phyloP scores from a whole-genome alignment of 1,284 basidiomycete species.

The Ganoderma multipileum region DNA sequence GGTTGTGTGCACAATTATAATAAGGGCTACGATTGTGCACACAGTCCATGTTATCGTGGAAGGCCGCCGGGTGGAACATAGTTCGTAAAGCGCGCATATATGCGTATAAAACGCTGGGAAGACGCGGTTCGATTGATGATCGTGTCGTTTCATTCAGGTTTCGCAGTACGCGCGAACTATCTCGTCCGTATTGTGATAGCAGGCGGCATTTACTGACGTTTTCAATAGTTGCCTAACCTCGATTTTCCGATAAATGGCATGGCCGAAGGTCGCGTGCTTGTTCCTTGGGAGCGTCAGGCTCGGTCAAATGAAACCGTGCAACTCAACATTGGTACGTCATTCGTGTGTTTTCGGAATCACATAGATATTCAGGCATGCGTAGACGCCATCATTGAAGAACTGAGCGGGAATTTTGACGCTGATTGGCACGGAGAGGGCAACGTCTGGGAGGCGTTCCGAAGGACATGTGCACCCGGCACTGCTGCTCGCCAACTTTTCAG shows the following conservation, averaged over 20 bases:
- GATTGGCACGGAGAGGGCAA: constrained; percentile 87
- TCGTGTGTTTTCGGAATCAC: constrained; percentile 2
- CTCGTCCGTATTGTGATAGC: background rate
- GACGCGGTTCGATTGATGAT: too few species aligned
- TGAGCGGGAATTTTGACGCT: constrained; percentile 74
- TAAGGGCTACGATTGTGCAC: too few species aligned
- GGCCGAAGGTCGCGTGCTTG: constrained; percentile 89
- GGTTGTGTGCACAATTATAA: too few species aligned
- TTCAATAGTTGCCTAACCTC: constrained; percentile 81
- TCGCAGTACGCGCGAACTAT: background rate
- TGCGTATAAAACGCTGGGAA: too few species aligned
- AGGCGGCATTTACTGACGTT: constrained; percentile 12
- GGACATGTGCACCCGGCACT: constrained; percentile 85
- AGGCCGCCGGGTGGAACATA: too few species aligned
- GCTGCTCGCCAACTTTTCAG: constrained; percentile 84
- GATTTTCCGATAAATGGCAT: constrained; percentile 92
- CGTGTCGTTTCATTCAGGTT: background rate
- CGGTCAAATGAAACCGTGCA: constrained; percentile 73
- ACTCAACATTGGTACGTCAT: constrained; percentile 56
- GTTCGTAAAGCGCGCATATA: too few species aligned
- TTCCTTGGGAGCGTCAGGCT: constrained; percentile 83
- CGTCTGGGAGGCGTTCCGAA: constrained; percentile 91
- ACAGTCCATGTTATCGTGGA: too few species aligned
- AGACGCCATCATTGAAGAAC: constrained; percentile 67
- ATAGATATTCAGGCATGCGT: constrained; percentile 24